Evolutionary conservation across 2,329 filamentous ascomycete species (phyloP), one percentile per base, ranked within the genome.

Genomic region (Ophiostoma sp.): DNA sequence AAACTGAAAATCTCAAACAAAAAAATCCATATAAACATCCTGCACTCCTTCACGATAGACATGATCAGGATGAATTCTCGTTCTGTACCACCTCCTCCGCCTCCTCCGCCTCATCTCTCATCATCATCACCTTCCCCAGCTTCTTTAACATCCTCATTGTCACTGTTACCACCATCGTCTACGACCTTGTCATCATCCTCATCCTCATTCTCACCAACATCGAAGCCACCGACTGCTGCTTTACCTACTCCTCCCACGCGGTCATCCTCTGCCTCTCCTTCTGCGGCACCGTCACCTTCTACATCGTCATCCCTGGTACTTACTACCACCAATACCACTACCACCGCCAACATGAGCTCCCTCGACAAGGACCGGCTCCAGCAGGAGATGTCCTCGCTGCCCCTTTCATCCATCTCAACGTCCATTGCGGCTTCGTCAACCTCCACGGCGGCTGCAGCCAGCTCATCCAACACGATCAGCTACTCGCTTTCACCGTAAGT

Each of bases 351-450:
- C 52, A 76, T 76, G 75, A 74, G 72, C 55, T 70, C 73, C 3
- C 57, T 76, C 39, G 75, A 72, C 73, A 73, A 72, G 36, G 72
- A 72, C 31, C 73, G 63, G 64, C 64, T 76, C n/a, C 71, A 74
- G 22, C 71, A 74, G 39, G 75, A 76, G 66, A 25, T 76, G 71
- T 66, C 72, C 8, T 36, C 66, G 5, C 69, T 76, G 19, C 75
- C 75, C 0, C 74, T 74, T 52, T 76, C 75, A 1, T 25, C 72
- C 36, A 52, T 69, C 12, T 45, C 73, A 15, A 71, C 68, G 7
- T 69, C 31, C 71, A 69, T 74, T n/a, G 73, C 59, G 19, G 71
- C 73, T 0, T 61, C 70, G 22, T 69, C 73, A 15, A 69, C 59
- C 19, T 70, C 71, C 11, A 55, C 71, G 33, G 73, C 69, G 12